Conservation (phyloP, 2,329 filamentous ascomycete genomes). For the Periconia sp. region DNA sequence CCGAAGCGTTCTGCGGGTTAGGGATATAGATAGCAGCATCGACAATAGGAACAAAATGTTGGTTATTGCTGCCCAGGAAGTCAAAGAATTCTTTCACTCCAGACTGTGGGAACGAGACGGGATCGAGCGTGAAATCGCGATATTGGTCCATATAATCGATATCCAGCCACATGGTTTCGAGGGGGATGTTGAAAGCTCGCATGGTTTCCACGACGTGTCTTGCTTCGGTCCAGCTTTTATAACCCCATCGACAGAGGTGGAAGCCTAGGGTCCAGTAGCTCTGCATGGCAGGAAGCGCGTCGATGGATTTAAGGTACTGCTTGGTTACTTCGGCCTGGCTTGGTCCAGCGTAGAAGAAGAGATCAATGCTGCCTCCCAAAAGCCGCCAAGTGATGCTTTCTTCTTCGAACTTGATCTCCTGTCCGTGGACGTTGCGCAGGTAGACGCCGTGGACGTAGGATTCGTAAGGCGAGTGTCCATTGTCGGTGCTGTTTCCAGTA, state of each 20-base stretch:
- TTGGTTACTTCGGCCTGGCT: conserved; percentile 68
- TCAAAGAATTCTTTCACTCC: conserved; percentile 56
- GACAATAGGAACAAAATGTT: conserved; percentile 63
- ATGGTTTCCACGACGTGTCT: conserved; percentile 60
- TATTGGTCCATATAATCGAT: conserved; percentile 49
- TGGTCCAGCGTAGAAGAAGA: conserved; percentile 78
- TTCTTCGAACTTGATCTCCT: conserved; percentile 68
- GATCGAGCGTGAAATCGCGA: conserved; percentile 61
- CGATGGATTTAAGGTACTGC: conserved; percentile 67
- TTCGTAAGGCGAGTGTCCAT: conserved; percentile 56
- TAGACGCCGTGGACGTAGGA: conserved; percentile 77
- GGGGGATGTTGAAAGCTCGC: conserved; percentile 57
- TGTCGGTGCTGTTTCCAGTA: conserved; percentile 28
- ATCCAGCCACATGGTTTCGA: conserved; percentile 51
- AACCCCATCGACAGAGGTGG: conserved; percentile 84
- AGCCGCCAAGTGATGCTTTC: conserved; percentile 71
- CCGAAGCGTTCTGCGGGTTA: conserved; percentile 67
- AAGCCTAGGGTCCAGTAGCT: conserved; percentile 78
- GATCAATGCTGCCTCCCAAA: conserved; percentile 74
- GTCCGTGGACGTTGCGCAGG: conserved; percentile 73
- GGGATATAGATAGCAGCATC: conserved; percentile 71
- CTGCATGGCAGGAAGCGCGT: conserved; percentile 75
- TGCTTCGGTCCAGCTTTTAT: conserved; percentile 69
- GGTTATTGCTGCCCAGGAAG: conserved; percentile 55
- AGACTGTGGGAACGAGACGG: conserved; percentile 52